Base-by-base conservation (phyloP, 768 basidiomycete genomes). In the Dioszegia aurantiaca region DNA sequence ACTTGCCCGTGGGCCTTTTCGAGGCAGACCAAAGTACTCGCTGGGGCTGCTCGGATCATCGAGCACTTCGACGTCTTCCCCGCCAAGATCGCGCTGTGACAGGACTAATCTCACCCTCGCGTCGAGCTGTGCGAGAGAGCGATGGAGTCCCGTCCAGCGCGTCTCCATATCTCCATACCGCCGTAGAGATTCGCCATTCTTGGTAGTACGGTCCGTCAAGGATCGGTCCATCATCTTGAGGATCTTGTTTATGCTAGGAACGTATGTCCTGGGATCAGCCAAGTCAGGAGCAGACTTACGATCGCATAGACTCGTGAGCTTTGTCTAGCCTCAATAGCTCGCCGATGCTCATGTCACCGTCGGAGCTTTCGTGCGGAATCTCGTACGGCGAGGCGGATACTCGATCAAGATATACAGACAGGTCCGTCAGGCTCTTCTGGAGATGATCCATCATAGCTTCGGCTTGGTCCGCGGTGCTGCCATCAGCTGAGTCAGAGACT, bases 361-460 rank as follows among this genome's bases (percentile, higher is more conserved):
- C 55, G n/a, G 58, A 41, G 17, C 40, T 58, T 8, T 53, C 45
- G 6, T 45, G 43, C 4, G 67, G 54, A 3, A 62, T 41, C 27
- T 55, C 42, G 16, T 40, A 45, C 24, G 65, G 1, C 28, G 66
- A 49, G 11, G 54, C 23, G 14, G 60, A 59, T 36, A 72, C 61
- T 23, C 55, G 44, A 10, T 67, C 60, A 40, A 71, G 47, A 42
- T 68, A 67, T 39, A 48, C 41, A 65, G 71, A 26, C 19, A 27
- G 17, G 53, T 57, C 36, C 26, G 60, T 19, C 4, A 46, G 42
- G 9, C 89, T 90, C 76, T 94, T 98, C 79, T 97, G 90, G 65
- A 99, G 78, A 69, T 89, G 89, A 27, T 84, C 84, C 90, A 98
- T 94, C 94, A 98, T 95, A 24, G 90, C 90, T 73, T 92, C 90